Conservation (phyloP, 2,329 filamentous ascomycete species). For the Fusarium chlamydosporum region DNA sequence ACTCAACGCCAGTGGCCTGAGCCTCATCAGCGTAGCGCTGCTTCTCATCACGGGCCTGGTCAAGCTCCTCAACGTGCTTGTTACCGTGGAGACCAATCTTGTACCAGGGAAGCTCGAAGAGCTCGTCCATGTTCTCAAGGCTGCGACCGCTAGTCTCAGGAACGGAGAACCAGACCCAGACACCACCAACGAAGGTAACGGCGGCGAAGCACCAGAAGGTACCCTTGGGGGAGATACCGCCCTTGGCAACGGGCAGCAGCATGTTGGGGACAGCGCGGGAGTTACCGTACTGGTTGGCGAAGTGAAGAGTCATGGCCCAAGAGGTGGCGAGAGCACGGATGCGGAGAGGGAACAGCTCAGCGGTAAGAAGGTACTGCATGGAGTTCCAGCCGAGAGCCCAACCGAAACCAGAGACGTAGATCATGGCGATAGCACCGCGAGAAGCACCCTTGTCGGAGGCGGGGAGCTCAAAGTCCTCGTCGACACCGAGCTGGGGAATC, state of each 20-base stretch:
- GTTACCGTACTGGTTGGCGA: slow-evolving; percentile 84
- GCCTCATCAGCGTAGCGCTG: slow-evolving; percentile 55
- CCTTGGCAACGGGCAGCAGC: slow-evolving; percentile 67
- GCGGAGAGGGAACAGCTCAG: slow-evolving; percentile 81
- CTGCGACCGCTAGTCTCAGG: slow-evolving; percentile 78
- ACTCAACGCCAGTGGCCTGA: slow-evolving; percentile 53
- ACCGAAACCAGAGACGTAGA: slow-evolving; percentile 77
- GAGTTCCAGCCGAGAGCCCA: slow-evolving; percentile 82
- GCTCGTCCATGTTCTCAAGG: slow-evolving; percentile 77
- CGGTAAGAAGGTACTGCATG: slow-evolving; percentile 83
- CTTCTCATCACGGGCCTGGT: slow-evolving; percentile 62
- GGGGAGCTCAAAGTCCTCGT: slow-evolving; percentile 64
- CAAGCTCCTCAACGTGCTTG: slow-evolving; percentile 64
- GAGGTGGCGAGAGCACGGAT: slow-evolving; percentile 79
- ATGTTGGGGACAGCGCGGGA: slow-evolving; percentile 81
- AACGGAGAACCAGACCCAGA: slow-evolving; percentile 80
- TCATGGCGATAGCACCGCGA: slow-evolving; percentile 78
- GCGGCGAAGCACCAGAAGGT: slow-evolving; percentile 84
- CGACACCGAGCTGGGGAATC: slow-evolving; percentile 70
- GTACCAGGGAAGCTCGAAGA: slow-evolving; percentile 82
- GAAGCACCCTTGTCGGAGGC: slow-evolving; percentile 67
- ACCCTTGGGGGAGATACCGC: slow-evolving; percentile 70
- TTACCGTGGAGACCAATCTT: slow-evolving; percentile 75
- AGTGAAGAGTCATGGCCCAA: slow-evolving; percentile 83
- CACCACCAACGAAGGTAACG: slow-evolving; percentile 75